These are phyloP conservation scores for Xylaria grammica DNA, from an alignment of 495 filamentous ascomycete species.

Conservation along the genomic window DNA sequence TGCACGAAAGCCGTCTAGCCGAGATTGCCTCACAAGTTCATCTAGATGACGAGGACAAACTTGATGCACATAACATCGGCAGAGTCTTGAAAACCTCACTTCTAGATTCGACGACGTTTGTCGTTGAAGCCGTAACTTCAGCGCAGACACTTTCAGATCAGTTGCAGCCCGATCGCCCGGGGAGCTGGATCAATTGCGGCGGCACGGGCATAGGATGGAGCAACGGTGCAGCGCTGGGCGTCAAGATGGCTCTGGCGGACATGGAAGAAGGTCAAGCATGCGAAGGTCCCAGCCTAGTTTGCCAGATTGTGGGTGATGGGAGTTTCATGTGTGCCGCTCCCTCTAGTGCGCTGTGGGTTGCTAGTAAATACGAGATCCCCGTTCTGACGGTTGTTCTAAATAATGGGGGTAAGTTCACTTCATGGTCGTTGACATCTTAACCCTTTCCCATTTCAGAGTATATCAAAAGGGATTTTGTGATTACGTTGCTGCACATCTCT, in stretches of 20 bases:
- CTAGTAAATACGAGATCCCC: constrained; percentile 39
- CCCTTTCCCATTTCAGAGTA: neutral
- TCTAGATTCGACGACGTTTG: constrained; percentile 37
- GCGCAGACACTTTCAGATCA: constrained; percentile 38
- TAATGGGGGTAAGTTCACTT: constrained; percentile 39
- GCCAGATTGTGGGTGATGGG: constrained; percentile 43
- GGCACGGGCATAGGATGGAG: constrained; percentile 47
- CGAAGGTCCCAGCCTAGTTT: constrained; percentile 26
- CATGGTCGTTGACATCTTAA: neutral
- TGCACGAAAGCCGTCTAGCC: constrained; percentile 23
- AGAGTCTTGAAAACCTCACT: constrained; percentile 28
- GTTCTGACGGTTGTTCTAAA: constrained; percentile 46
- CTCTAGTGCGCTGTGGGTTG: constrained; percentile 43
- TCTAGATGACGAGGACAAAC: constrained; percentile 17
- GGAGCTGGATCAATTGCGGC: constrained; percentile 44
- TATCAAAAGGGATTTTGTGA: no score
- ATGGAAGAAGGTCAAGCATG: constrained; percentile 6
- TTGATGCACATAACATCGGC: constrained; percentile 35
- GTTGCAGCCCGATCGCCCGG: constrained; percentile 37
- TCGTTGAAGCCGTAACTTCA: constrained; percentile 43
- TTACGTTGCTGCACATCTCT: no score
- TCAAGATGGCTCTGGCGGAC: constrained; percentile 38
- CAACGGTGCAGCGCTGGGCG: constrained; percentile 40
- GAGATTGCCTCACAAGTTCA: constrained; percentile 27
- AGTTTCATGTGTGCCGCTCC: constrained; percentile 41